Conservation (phyloP, 768 basidiomycete species). For the Mrakia gelida region DNA sequence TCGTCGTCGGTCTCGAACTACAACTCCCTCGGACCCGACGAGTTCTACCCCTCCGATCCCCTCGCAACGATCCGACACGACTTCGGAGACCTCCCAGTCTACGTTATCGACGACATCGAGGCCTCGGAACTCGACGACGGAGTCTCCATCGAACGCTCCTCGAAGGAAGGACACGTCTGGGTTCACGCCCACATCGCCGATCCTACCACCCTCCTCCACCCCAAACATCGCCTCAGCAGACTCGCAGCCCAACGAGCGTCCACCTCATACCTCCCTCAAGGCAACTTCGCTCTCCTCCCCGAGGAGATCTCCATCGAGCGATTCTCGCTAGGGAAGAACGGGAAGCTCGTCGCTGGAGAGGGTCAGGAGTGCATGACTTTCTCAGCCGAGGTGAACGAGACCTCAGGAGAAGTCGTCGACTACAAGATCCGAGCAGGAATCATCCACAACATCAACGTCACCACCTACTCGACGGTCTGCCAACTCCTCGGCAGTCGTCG, state of each 20-base stretch:
- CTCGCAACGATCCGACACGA: conserved; percentile 74
- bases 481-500: conserved; percentile 34
- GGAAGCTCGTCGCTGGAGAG: conserved; percentile 35
- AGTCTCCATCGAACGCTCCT: conserved; percentile 64
- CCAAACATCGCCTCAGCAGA: conserved; percentile 59
- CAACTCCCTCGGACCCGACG: conserved; percentile 43
- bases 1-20: conserved; percentile 38
- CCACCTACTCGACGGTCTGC: conserved; percentile 70
- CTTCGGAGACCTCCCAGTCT: conserved; percentile 74
- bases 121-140: conserved; percentile 94
- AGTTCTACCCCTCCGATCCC: conserved; percentile 61
- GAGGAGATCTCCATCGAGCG: conserved; percentile 43
- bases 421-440: conserved; percentile 66
- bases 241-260: conserved; percentile 54
- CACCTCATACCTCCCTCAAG: conserved; percentile 63
- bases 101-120: conserved; percentile 72
- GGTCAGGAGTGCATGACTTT: conserved; percentile 68
- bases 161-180: conserved; percentile 63
- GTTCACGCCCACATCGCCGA: conserved; percentile 90
- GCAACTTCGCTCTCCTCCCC: conserved; percentile 71
- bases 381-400: conserved; percentile 63
- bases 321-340: conserved; percentile 51
- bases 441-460: conserved; percentile 60
- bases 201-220: conserved; percentile 73
- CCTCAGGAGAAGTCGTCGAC: conserved; percentile 59